These are phyloP conservation scores for Aspergillus ochraceus DNA, from an alignment of 2,329 filamentous ascomycete genomes.

Conservation along the genomic window DNA sequence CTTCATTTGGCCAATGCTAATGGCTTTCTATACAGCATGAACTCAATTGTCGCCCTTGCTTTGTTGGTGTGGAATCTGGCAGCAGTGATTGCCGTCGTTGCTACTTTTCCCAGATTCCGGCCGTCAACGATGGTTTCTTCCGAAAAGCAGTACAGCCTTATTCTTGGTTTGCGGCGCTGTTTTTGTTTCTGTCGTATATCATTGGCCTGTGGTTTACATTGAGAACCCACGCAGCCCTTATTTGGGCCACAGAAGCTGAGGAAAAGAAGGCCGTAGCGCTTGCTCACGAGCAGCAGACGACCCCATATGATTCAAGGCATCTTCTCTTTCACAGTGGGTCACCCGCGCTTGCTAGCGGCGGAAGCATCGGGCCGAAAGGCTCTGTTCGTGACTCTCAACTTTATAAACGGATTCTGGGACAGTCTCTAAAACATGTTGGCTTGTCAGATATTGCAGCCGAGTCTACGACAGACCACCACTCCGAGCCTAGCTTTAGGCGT, in stretches of 20 bases:
- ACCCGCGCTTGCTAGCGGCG: constrained; percentile 32
- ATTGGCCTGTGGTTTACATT: constrained; percentile 95
- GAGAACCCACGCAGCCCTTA: constrained; percentile 91
- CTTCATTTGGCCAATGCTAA: not conserved
- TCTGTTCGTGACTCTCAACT: constrained; percentile 85
- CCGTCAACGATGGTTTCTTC: constrained; percentile 85
- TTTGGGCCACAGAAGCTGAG: constrained; percentile 85
- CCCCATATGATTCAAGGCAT: constrained; percentile 36
- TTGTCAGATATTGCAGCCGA: constrained; percentile 57
- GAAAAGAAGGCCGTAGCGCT: constrained; percentile 63
- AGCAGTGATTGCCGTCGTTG: constrained; percentile 79
- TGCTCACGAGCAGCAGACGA: constrained; percentile 25
- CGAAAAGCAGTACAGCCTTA: constrained; percentile 88
- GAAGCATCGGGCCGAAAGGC: constrained; percentile 53
- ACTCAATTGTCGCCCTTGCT: constrained; percentile 72
- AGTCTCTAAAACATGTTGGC: constrained; percentile 83
- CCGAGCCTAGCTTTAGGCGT: constrained; percentile 21
- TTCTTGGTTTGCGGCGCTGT: constrained; percentile 80
- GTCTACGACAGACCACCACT: constrained; percentile 30
- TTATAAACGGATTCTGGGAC: constrained; percentile 90
- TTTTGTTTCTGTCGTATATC: constrained; percentile 89
- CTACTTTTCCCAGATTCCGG: constrained; percentile 86
- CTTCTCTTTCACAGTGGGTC: constrained; percentile 30
- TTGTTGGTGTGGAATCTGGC: constrained; percentile 51
- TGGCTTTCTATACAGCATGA: constrained; percentile 65